phyloP scores from a whole-genome alignment of 345 rosid genomes.

The Moricandia moricandioides region DNA sequence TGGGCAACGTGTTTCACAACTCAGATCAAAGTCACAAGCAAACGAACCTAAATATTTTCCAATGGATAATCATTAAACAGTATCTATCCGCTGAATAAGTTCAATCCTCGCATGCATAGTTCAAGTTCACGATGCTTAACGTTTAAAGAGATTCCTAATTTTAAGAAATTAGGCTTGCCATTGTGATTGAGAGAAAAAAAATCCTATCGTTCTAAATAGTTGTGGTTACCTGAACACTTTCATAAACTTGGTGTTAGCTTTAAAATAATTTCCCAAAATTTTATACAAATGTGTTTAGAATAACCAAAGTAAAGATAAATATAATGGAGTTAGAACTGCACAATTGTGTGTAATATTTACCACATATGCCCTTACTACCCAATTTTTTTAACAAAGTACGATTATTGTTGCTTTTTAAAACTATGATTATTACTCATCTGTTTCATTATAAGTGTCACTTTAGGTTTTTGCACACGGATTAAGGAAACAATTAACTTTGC shows the following conservation, averaged over 20 bases:
- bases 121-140: background rate
- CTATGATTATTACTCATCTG: too few species aligned
- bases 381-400: background rate
- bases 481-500: background rate
- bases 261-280: background rate
- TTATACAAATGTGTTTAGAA: background rate
- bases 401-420: background rate
- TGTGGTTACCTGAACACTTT: background rate
- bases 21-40: slow-evolving; percentile 18
- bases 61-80: background rate
- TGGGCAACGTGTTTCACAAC: slow-evolving; percentile 24
- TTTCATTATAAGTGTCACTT: too few species aligned
- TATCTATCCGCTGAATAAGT: background rate
- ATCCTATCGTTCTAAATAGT: background rate
- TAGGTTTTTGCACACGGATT: too few species aligned
- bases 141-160: too few species aligned
- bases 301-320: background rate
- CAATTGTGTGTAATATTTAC: too few species aligned
- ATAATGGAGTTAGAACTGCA: background rate
- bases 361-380: too few species aligned
- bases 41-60: background rate
- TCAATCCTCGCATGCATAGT: background rate
- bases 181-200: too few species aligned
- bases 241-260: background rate
- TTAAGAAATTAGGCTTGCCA: too few species aligned